These are phyloP conservation scores for Wickerhamomyces sp. DNA, from an alignment of 1,139 yeast genomes.

Conservation along the genomic window DNA sequence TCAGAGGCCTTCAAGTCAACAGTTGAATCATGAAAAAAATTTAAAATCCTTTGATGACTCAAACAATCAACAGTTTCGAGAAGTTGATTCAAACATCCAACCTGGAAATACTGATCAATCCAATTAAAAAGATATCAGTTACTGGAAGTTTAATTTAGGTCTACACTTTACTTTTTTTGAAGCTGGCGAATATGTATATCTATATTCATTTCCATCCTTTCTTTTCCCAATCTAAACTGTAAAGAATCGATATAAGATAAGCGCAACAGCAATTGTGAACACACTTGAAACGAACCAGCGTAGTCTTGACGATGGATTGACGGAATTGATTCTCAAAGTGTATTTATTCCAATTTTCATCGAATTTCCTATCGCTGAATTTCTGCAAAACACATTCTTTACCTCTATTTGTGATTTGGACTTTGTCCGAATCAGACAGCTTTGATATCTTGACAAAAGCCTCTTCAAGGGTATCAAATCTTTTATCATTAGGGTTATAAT, in stretches of 20 bases:
- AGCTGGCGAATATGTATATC: too few species aligned
- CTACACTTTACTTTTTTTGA: too few species aligned
- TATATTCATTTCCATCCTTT: too few species aligned
- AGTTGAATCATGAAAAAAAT: background rate
- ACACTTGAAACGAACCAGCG: background rate
- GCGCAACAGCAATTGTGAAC: too few species aligned
- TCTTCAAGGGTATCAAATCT: constrained; percentile 42
- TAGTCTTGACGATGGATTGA: background rate
- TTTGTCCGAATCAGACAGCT: constrained; percentile 37
- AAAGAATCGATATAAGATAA: too few species aligned
- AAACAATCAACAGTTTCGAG: constrained; percentile 1
- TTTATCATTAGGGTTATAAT: constrained; percentile 26
- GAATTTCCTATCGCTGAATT: constrained; percentile 70
- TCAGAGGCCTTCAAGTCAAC: background rate
- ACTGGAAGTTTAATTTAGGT: too few species aligned
- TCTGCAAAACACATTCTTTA: constrained; percentile 42
- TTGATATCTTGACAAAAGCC: constrained; percentile 39
- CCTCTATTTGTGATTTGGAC: constrained; percentile 49
- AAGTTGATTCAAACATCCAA: constrained; percentile 1
- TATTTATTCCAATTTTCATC: constrained; percentile 53
- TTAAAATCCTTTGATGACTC: background rate
- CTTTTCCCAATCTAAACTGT: too few species aligned
- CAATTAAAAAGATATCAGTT: background rate
- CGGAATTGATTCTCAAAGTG: constrained; percentile 23
- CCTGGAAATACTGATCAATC: background rate